Base-by-base conservation (phyloP, 176 grass and related monocot species). In the Eragrostis curvula region DNA sequence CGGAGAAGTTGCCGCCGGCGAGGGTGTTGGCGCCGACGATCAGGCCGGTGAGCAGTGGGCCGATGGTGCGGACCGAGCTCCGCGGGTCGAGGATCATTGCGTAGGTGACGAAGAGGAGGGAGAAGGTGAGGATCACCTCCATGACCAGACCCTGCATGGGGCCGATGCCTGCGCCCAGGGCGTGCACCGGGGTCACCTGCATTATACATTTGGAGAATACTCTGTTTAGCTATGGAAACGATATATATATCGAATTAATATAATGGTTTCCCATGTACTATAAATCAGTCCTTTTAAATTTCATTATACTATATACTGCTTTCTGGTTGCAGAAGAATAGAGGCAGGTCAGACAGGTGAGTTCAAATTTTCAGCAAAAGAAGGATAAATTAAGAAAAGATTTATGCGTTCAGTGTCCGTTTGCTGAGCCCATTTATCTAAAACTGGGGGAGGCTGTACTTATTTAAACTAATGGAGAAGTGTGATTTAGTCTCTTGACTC, bases 81-180 rank as follows among this genome's bases (percentile, higher is more conserved):
- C 88, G 88, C 0, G 90, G 90, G 79, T 98, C 92, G 2, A 96
- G 76, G 82, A 99, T 95, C 21, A 93, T 99, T 14, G 87, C 90
- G 84, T 96, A 96, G 56, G 95, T 89, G 3, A 94, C 75, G 85
- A 99, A 99, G 50, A 99, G 93, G 30, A 99, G 87, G 44, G 93
- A 96, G 87, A 99, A 99, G 56, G 96, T 99, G 73, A 99, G 82
- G 44, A 99, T 84, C 16, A 90, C 62, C 81, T 99, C 96, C 91
- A 99, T 96, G 17, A 96, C 74, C 65, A 99, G 55, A 16, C 96
- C 96, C 42, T 99, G 96, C 5, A 99, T 13, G 20, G 90, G 77
- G 2, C 79, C 65, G 25, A 96, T 90, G 24, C 89, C 96, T 0
- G 56, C 39, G 30, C 88, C 90, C 18, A 99, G 79, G 17, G 87